A percentile compares a stretch with the other conserved stretches of the same genome.
Evolutionary conservation across 352 stramenopile genomes (phyloP).

Genomic region (Phytopythium sindhum): DNA sequence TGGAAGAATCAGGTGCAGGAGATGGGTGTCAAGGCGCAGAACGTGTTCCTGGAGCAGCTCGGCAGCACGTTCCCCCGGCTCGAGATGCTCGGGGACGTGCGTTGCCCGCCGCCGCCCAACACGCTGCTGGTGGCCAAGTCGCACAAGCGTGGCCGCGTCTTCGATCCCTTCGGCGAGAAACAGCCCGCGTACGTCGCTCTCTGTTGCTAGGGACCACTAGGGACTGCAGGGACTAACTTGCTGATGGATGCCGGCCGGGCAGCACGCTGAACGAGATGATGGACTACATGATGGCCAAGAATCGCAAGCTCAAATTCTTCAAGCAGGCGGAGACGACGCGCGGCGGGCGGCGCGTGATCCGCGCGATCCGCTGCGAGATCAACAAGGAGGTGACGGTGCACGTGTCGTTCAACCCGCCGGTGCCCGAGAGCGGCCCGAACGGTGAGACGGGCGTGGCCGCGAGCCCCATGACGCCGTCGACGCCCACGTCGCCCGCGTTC

Average conservation of each 20-base stretch:
- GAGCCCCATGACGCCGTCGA: conserved; percentile 85
- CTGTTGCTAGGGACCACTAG: not conserved
- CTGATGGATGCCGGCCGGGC: not conserved
- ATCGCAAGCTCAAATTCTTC: conserved; percentile 87
- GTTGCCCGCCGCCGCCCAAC: conserved; percentile 62
- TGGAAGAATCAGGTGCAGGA: conserved; percentile 89
- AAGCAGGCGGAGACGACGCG: conserved; percentile 85
- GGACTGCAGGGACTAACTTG: not conserved
- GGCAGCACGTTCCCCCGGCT: conserved; percentile 64
- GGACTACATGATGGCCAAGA: conserved; percentile 88
- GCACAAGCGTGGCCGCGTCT: conserved; percentile 77
- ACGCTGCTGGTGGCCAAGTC: conserved; percentile 79
- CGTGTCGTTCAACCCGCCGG: conserved; percentile 73
- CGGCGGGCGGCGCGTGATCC: conserved; percentile 82
- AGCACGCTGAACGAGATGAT: conserved; percentile 87
- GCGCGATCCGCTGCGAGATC: conserved; percentile 82
- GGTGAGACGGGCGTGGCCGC: conserved; percentile 76
- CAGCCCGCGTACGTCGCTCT: conserved; percentile 50
- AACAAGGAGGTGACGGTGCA: conserved; percentile 86
- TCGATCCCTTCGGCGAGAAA: conserved; percentile 82
- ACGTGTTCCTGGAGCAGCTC: conserved; percentile 79
- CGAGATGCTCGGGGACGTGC: conserved; percentile 80
- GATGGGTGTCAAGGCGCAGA: conserved; percentile 79
- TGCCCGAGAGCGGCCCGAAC: conserved; percentile 78
- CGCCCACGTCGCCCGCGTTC: conserved; percentile 78